phyloP scores from a whole-genome alignment of 169 alveolate genomes.

The Plasmodium gonderi region DNA sequence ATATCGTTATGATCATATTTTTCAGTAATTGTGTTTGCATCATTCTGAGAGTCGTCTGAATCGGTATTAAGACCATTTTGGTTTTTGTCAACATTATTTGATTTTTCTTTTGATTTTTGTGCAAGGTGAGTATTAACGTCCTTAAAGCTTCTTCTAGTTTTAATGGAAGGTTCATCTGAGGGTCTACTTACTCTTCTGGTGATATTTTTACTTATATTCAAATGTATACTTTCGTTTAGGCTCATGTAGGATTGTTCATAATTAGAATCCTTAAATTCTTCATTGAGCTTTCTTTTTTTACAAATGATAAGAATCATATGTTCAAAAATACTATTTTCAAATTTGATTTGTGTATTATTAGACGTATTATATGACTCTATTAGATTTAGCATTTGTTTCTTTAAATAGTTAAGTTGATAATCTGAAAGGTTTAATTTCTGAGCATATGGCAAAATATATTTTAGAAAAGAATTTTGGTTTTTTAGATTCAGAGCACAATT shows the following conservation, averaged over 20 bases:
- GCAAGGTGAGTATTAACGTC: not conserved
- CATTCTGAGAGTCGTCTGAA: not conserved
- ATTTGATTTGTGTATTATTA: conserved; percentile 28
- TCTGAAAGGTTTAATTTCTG: conserved; percentile 66
- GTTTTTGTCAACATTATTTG: not conserved
- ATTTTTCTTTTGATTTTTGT: not conserved
- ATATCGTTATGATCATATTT: not conserved
- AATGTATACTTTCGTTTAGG: conserved; percentile 58
- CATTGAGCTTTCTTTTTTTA: conserved; percentile 60
- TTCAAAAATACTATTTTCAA: conserved; percentile 64
- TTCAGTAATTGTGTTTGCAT: not conserved
- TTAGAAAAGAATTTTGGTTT: conserved; percentile 58
- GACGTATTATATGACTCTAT: conserved; percentile 41
- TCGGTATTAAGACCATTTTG: not conserved
- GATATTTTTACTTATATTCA: conserved; percentile 69
- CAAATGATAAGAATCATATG: conserved; percentile 51
- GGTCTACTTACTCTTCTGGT: not conserved
- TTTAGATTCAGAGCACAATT: conserved; percentile 73
- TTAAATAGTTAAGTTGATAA: conserved; percentile 52
- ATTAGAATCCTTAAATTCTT: conserved; percentile 58
- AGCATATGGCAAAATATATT: conserved; percentile 74
- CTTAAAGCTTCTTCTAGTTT: conserved; percentile 35
- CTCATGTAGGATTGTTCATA: conserved; percentile 64
- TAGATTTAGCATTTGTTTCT: conserved; percentile 38
- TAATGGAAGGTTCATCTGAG: conserved; percentile 1